Conservation (phyloP, 2,329 filamentous ascomycete species). For the Colletotrichum coccodes region DNA sequence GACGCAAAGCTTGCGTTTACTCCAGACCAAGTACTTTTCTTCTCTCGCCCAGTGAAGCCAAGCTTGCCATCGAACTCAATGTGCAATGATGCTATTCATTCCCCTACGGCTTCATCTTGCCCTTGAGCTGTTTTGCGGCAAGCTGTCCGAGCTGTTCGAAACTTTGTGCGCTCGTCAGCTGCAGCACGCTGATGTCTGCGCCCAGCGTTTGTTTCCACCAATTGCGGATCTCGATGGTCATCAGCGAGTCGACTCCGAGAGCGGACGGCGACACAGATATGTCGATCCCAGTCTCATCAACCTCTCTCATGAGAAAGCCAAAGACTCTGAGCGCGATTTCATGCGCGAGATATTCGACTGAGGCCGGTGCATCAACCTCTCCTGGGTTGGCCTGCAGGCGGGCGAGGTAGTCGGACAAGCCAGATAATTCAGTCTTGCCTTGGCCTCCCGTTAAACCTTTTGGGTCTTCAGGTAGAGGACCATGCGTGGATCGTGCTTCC, state of each 20-base stretch:
- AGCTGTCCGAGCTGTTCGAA: constrained; percentile 17
- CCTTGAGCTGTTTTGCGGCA: not conserved
- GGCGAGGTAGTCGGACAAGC: not conserved
- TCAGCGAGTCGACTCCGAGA: constrained; percentile 27
- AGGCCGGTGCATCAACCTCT: not conserved
- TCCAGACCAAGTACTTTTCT: no score
- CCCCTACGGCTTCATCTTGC: not conserved
- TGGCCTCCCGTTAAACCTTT: not conserved
- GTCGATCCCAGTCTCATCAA: constrained; percentile 4
- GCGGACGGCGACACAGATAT: constrained; percentile 8
- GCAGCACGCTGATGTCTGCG: constrained; percentile 3
- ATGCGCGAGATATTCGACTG: not conserved
- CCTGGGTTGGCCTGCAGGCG: not conserved
- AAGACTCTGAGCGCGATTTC: constrained; percentile 1
- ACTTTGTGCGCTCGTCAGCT: constrained; percentile 14
- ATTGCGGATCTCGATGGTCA: constrained; percentile 30
- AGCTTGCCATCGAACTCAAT: not conserved
- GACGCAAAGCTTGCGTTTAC: no score
- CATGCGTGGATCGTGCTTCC: constrained; percentile 19
- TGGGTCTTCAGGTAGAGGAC: not conserved
- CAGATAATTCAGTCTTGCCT: not conserved
- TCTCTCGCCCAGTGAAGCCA: no score
- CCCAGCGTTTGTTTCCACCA: constrained; percentile 27
- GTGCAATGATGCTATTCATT: not conserved
- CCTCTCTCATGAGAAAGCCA: constrained; percentile 7